Conservation (phyloP, 2,329 filamentous ascomycete species). For the Cercospora sojina region DNA sequence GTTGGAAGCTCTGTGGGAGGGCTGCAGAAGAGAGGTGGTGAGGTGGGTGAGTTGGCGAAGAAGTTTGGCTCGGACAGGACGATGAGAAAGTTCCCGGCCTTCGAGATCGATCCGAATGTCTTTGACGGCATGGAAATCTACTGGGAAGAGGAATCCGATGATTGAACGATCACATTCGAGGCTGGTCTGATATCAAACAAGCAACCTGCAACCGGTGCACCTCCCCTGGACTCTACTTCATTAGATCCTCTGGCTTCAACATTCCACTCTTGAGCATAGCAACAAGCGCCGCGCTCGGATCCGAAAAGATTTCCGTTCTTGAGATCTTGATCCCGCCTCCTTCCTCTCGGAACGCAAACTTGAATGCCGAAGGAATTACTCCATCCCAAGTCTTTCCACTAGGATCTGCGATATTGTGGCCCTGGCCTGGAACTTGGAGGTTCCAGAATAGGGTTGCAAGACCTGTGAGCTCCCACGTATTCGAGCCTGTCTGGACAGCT, state of each 20-base stretch:
- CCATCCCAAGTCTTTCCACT: constrained; percentile 33
- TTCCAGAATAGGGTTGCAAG: constrained; percentile 28
- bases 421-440: constrained; percentile 24
- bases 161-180: not conserved
- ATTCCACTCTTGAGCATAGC: constrained; percentile 27
- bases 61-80: constrained; percentile 17
- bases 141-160: constrained; percentile 29
- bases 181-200: not conserved
- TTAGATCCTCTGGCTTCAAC: constrained; percentile 28
- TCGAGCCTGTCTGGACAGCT: constrained; percentile 25
- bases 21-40: constrained; percentile 12
- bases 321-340: constrained; percentile 17
- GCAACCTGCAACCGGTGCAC: not conserved
- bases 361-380: constrained; percentile 27
- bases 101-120: constrained; percentile 34
- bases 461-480: constrained; percentile 32
- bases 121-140: constrained; percentile 32
- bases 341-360: constrained; percentile 31
- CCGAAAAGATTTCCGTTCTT: constrained; percentile 24
- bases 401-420: constrained; percentile 19
- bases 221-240: not conserved
- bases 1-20: constrained; percentile 30
- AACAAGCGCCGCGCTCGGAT: constrained; percentile 26
- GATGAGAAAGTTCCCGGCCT: constrained; percentile 28
- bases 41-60: constrained; percentile 18